Conservation (phyloP, 805 yeast genomes). For the Starmerella apis region DNA sequence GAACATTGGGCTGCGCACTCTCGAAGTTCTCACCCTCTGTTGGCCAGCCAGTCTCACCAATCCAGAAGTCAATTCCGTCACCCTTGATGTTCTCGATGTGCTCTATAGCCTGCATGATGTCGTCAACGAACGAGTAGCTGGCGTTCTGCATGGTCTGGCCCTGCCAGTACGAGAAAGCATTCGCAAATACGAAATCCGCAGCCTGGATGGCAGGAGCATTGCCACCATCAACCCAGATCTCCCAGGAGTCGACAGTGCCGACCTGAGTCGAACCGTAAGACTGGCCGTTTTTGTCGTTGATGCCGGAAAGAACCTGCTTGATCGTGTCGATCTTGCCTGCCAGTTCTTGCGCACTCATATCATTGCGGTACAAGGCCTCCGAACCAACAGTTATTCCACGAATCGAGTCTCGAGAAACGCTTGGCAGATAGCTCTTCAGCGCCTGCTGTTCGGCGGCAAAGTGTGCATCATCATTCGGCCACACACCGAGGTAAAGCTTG, state of each 20-base stretch:
- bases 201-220: conserved; percentile 62
- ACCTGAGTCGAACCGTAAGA: conserved; percentile 63
- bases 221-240: conserved; percentile 71
- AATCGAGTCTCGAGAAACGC: conserved; percentile 48
- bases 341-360: conserved; percentile 62
- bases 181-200: conserved; percentile 78
- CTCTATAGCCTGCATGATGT: conserved; percentile 95
- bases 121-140: conserved; percentile 87
- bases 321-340: conserved; percentile 57
- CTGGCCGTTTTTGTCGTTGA: conserved; percentile 71
- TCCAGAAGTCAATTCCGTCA: conserved; percentile 81
- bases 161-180: conserved; percentile 98
- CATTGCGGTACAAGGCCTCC: conserved; percentile 88
- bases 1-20: conserved; percentile 53
- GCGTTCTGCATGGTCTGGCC: conserved; percentile 80
- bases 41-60: conserved; percentile 98
- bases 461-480: conserved; percentile 86
- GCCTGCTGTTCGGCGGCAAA: conserved; percentile 66
- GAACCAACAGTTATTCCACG: conserved; percentile 84
- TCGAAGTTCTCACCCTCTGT: conserved; percentile 69
- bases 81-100: conserved; percentile 79
- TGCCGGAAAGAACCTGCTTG: conserved; percentile 47
- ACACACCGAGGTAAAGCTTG: conserved; percentile 70
- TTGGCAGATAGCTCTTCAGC: conserved; percentile 58
- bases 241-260: conserved; percentile 96